Percentiles rank a stretch among this genome's conserved stretches.
Evolutionary conservation across 2,329 filamentous ascomycete genomes (phyloP).

Genomic region (Cladosporium halotolerans): DNA sequence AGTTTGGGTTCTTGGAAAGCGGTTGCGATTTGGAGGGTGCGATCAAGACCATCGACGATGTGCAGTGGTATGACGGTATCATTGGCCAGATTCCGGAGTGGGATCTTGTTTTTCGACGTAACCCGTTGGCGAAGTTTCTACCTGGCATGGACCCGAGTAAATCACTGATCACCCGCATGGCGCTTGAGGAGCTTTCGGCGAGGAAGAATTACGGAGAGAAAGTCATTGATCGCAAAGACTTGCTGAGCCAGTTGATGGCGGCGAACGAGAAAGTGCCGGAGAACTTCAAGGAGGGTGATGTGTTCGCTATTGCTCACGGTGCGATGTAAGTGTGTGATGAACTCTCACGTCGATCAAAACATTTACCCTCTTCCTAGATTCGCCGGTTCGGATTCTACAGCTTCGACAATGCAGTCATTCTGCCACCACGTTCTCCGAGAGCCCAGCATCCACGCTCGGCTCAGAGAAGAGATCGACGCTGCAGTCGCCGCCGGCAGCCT

Average conservation of each 20-base stretch:
- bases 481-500: constrained; percentile 51
- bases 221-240: constrained; percentile 48
- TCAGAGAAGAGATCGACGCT: constrained; percentile 58
- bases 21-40: constrained; percentile 65
- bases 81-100: constrained; percentile 65
- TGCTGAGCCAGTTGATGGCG: constrained; percentile 50
- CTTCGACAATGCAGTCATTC: constrained; percentile 63
- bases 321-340: constrained; percentile 47
- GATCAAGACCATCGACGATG: constrained; percentile 55
- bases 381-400: constrained; percentile 74
- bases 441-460: constrained; percentile 47
- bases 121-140: constrained; percentile 46
- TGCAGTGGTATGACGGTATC: constrained; percentile 61
- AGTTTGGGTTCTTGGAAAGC: constrained; percentile 68
- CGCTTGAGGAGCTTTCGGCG: constrained; percentile 42
- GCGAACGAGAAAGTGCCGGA: constrained; percentile 37
- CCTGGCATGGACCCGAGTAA: constrained; percentile 42
- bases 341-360: constrained; percentile 51
- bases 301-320: constrained; percentile 53
- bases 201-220: constrained; percentile 43
- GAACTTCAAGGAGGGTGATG: constrained; percentile 41
- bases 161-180: constrained; percentile 48
- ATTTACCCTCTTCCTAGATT: constrained; percentile 64
- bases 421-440: constrained; percentile 69
- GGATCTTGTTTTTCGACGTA: constrained; percentile 61